Evolutionary conservation across 139 green algal genomes (phyloP).

Genomic region (Raphidocelis subcapitata): DNA sequence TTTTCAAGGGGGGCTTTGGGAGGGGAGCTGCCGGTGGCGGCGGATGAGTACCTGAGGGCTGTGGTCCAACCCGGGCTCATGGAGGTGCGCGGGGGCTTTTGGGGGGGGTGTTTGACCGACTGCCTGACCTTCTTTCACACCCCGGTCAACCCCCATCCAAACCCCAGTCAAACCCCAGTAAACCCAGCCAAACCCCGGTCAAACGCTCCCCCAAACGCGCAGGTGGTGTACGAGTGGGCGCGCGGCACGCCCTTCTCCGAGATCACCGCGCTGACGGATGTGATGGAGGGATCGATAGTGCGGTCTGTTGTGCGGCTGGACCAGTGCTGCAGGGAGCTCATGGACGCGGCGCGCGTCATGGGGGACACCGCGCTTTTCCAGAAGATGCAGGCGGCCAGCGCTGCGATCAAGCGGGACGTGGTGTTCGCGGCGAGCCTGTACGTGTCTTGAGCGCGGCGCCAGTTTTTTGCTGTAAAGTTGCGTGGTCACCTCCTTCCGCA

Average conservation of each 20-base stretch:
- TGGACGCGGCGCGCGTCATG: conserved; percentile 92
- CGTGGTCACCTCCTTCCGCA: too few species aligned
- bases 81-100: conserved; percentile 46
- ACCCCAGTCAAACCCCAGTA: too few species aligned
- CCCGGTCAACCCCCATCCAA: too few species aligned
- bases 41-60: conserved; percentile 80
- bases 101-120: too few species aligned
- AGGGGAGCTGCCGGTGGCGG: conserved; percentile 56
- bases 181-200: too few species aligned
- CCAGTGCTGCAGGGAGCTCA: conserved; percentile 38
- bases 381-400: conserved; percentile 87
- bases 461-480: too few species aligned
- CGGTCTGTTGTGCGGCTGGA: conserved; percentile 81
- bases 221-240: conserved; percentile 98
- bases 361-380: conserved; percentile 88
- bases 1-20: too few species aligned
- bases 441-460: conserved; percentile 55
- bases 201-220: too few species aligned
- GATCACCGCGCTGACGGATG: conserved; percentile 89
- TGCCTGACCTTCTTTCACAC: too few species aligned
- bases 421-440: conserved; percentile 96
- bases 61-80: conserved; percentile 58
- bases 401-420: conserved; percentile 94
- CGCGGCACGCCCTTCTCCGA: conserved; percentile 83
- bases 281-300: conserved; percentile 94